These are phyloP conservation scores for Suhomyces ambrosiae DNA, from an alignment of 1,139 yeast species.

Conservation along the genomic window DNA sequence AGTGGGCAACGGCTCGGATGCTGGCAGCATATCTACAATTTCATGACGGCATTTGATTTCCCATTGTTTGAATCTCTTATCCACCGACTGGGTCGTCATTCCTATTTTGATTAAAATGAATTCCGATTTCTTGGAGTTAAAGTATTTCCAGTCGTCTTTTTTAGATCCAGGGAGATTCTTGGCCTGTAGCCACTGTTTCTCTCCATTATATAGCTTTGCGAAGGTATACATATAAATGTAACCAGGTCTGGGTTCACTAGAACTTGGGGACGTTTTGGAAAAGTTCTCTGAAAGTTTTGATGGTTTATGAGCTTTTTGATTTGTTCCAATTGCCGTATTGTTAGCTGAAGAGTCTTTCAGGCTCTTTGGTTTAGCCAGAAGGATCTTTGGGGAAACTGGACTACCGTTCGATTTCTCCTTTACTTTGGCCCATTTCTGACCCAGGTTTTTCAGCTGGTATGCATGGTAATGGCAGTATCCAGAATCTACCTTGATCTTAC, in stretches of 20 bases:
- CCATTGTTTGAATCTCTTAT: slow-evolving; percentile 54
- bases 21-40: slow-evolving; percentile 38
- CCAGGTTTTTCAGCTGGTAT: no score
- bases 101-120: slow-evolving; percentile 57
- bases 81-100: slow-evolving; percentile 52
- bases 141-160: slow-evolving; percentile 33
- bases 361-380: no score
- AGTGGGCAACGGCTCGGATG: slow-evolving; percentile 2
- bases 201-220: slow-evolving; percentile 34
- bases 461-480: slow-evolving; percentile 32
- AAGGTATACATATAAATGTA: slow-evolving; percentile 58
- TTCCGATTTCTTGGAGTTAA: slow-evolving; percentile 40
- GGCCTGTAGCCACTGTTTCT: slow-evolving; percentile 34
- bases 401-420: no score
- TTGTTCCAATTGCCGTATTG: no score
- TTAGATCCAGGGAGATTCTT: slow-evolving; percentile 34
- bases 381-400: no score
- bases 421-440: no score
- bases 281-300: no score
- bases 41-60: slow-evolving; percentile 54
- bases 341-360: no score
- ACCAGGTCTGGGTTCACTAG: slow-evolving; percentile 38
- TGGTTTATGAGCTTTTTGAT: background rate
- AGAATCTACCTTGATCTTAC: slow-evolving; percentile 24
- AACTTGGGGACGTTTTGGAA: no score